phyloP scores from a whole-genome alignment of 2,329 filamentous ascomycete species.

The Beauveria bassiana region DNA sequence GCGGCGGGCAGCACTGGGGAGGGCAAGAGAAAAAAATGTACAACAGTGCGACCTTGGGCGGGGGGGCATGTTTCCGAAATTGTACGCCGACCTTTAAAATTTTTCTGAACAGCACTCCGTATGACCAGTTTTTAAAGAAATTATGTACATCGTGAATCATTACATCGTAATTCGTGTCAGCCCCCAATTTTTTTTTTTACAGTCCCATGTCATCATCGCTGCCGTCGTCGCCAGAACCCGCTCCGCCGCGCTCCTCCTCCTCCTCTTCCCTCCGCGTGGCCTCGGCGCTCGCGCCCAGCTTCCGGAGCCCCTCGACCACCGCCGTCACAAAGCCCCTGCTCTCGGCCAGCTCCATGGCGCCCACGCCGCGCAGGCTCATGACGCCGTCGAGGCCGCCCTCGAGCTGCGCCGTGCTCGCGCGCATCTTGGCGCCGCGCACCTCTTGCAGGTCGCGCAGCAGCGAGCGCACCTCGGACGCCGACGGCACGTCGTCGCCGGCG shows the following conservation, averaged over 20 bases:
- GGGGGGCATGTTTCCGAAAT: background rate
- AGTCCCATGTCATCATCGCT: slow-evolving; percentile 47
- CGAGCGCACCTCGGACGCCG: slow-evolving; percentile 65
- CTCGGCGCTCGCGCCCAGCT: slow-evolving; percentile 75
- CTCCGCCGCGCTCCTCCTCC: slow-evolving; percentile 55
- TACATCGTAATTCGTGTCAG: background rate
- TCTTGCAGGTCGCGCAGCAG: slow-evolving; percentile 77
- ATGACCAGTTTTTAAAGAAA: background rate
- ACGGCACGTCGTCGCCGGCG: slow-evolving; percentile 72
- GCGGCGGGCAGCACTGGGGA: background rate
- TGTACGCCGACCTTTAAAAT: background rate
- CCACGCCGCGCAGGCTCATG: slow-evolving; percentile 63
- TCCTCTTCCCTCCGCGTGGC: slow-evolving; percentile 69
- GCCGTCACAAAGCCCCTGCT: slow-evolving; percentile 74
- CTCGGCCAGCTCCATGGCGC: slow-evolving; percentile 88
- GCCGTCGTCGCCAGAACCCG: slow-evolving; percentile 54
- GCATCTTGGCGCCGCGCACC: slow-evolving; percentile 81
- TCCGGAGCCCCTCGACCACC: slow-evolving; percentile 81
- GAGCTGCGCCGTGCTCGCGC: slow-evolving; percentile 63
- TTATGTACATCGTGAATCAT: background rate
- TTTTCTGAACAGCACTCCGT: background rate
- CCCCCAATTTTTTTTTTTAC: slow-evolving; percentile 10
- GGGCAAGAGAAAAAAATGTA: too few species aligned
- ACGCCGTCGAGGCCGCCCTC: slow-evolving; percentile 67
- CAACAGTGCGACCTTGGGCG: background rate